Evolutionary conservation across 2,329 filamentous ascomycete genomes (phyloP).

Genomic region (Arthroderma sp.): DNA sequence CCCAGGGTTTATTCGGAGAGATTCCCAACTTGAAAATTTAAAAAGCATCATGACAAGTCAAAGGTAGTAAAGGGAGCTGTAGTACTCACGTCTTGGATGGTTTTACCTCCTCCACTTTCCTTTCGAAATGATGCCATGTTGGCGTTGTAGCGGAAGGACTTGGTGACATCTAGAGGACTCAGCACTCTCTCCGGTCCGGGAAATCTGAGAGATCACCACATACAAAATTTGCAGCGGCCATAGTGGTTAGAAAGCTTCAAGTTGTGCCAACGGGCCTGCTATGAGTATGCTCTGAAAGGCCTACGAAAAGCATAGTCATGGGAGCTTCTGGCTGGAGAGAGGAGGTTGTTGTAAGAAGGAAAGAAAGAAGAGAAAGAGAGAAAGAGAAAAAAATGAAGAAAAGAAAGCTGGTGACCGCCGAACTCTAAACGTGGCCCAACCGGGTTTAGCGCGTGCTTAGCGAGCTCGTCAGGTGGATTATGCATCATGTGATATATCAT

Average conservation of each 20-base stretch:
- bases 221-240: constrained; percentile 31
- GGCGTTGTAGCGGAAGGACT: constrained; percentile 59
- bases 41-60: constrained; percentile 56
- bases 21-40: constrained; percentile 95
- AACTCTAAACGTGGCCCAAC: too few relatives aligned
- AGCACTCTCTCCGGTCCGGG: constrained; percentile 7
- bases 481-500: too few relatives aligned
- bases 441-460: too few relatives aligned
- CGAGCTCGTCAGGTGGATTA: too few relatives aligned
- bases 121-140: constrained; percentile 60
- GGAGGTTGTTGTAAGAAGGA: neutral
- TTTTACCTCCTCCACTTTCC: constrained; percentile 69
- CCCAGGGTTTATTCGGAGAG: constrained; percentile 93
- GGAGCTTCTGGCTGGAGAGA: neutral
- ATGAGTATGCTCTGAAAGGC: neutral
- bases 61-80: constrained; percentile 8
- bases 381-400: constrained; percentile 1
- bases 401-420: neutral
- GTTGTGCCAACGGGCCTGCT: neutral
- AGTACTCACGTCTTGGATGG: constrained; percentile 76
- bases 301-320: neutral
- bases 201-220: constrained; percentile 22
- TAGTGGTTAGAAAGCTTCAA: constrained; percentile 13
- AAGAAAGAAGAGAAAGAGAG: constrained; percentile 1
- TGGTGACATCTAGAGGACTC: constrained; percentile 47